These are phyloP conservation scores for Pseudocercospora macadamiae DNA, from an alignment of 2,329 filamentous ascomycete species.

Conservation along the genomic window DNA sequence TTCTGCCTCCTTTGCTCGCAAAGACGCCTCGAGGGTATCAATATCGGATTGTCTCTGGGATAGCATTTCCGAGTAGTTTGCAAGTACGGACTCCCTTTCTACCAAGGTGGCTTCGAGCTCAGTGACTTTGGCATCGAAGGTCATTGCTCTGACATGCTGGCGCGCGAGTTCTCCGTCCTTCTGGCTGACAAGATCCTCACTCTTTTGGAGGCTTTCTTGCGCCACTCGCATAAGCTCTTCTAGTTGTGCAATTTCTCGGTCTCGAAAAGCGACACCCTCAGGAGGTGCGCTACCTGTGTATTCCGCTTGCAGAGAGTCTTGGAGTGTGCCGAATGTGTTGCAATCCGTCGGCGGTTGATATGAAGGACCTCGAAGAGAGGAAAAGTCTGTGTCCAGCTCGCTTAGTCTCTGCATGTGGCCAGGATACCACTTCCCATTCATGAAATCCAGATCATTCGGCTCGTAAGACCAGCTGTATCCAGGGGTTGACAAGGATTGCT, in stretches of 20 bases:
- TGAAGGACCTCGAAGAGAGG: neutral
- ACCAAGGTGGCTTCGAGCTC: slow-evolving; percentile 15
- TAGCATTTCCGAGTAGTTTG: slow-evolving; percentile 8
- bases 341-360: neutral
- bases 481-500: neutral
- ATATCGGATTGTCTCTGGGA: slow-evolving; percentile 15
- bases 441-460: neutral
- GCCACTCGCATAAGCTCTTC: slow-evolving; percentile 25
- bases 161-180: slow-evolving; percentile 16
- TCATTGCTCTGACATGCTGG: slow-evolving; percentile 1
- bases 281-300: neutral
- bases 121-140: slow-evolving; percentile 2
- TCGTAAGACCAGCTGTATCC: neutral
- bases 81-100: slow-evolving; percentile 13
- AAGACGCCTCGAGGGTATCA: slow-evolving; percentile 8
- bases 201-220: slow-evolving; percentile 20
- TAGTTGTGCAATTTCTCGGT: slow-evolving; percentile 31
- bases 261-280: slow-evolving; percentile 32
- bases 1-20: slow-evolving; percentile 14
- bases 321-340: neutral
- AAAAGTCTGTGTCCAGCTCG: neutral
- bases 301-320: neutral
- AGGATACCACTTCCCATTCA: neutral
- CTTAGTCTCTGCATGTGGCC: neutral
- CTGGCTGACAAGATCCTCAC: slow-evolving; percentile 15